Percentiles rank a stretch among this genome's conserved stretches.
These are phyloP conservation scores for Pulveroboletus sp. DNA, from an alignment of 768 basidiomycete genomes.

Conservation along the genomic window DNA sequence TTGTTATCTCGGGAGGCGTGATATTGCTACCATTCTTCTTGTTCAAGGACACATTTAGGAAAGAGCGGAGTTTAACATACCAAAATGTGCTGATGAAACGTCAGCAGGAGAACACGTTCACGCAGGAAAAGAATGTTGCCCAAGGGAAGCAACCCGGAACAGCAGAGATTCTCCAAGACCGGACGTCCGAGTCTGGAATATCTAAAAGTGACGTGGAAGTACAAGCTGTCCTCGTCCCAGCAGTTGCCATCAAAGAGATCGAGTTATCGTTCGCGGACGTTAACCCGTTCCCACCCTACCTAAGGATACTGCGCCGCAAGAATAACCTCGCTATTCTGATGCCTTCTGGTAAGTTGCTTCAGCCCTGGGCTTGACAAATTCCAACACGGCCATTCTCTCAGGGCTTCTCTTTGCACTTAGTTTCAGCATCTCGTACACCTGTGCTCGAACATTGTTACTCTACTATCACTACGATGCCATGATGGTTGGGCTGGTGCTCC, in stretches of 20 bases:
- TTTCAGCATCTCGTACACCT: constrained; percentile 71
- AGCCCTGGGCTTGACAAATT: background rate
- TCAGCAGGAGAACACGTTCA: constrained; percentile 21
- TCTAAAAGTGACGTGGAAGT: constrained; percentile 19
- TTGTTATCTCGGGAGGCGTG: constrained; percentile 57
- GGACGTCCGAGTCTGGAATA: background rate
- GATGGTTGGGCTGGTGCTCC: constrained; percentile 70
- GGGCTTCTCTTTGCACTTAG: constrained; percentile 69
- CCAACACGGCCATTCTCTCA: constrained; percentile 19
- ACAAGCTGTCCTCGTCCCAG: constrained; percentile 10
- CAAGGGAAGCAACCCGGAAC: no score
- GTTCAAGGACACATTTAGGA: constrained; percentile 82
- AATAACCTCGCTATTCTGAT: constrained; percentile 66
- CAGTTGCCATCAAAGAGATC: constrained; percentile 32
- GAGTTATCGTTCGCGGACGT: constrained; percentile 64
- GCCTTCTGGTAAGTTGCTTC: constrained; percentile 27
- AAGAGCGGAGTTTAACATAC: constrained; percentile 78
- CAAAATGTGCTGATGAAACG: constrained; percentile 57
- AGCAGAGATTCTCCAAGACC: no score
- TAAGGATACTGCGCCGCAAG: constrained; percentile 50
- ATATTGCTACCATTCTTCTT: constrained; percentile 58
- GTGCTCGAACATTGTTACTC: constrained; percentile 63
- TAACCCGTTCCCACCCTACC: constrained; percentile 66
- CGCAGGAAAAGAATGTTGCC: constrained; percentile 12
- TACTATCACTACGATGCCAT: constrained; percentile 69